Conservation (phyloP, 164 flowering plant genomes). For the Platanus orientalis region DNA sequence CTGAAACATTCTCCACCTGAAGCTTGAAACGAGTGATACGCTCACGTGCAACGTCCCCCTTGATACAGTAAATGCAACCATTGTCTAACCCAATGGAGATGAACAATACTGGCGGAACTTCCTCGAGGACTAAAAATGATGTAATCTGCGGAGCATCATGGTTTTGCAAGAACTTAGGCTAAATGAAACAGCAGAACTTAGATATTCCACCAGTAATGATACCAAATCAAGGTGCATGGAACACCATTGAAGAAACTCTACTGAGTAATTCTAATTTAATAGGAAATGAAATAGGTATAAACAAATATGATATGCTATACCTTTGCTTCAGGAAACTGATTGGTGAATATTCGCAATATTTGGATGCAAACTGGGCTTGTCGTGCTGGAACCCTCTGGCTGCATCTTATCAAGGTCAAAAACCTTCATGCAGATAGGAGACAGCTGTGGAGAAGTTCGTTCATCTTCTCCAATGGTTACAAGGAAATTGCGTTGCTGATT, state of each 20-base stretch:
- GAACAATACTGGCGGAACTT: slow-evolving; percentile 87
- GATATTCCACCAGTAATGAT: slow-evolving; percentile 5
- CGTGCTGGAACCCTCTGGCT: slow-evolving; percentile 80
- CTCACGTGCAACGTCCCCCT: slow-evolving; percentile 98
- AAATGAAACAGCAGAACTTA: background rate
- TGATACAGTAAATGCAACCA: slow-evolving; percentile 88
- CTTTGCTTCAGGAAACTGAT: slow-evolving; percentile 90
- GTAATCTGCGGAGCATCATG: slow-evolving; percentile 63
- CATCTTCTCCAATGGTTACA: slow-evolving; percentile 89
- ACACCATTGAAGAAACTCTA: background rate
- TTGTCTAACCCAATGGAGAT: slow-evolving; percentile 82
- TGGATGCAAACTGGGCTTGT: slow-evolving; percentile 77
- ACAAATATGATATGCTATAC: slow-evolving; percentile 23
- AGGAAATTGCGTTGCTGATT: slow-evolving; percentile 86
- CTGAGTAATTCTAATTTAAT: background rate
- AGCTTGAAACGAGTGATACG: slow-evolving; percentile 85
- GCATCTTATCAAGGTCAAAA: slow-evolving; percentile 88
- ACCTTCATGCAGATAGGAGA: slow-evolving; percentile 79
- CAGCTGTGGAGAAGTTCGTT: slow-evolving; percentile 60
- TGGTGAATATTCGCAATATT: slow-evolving; percentile 82
- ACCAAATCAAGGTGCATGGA: background rate
- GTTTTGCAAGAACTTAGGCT: background rate
- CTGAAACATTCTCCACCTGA: slow-evolving; percentile 54
- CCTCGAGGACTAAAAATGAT: slow-evolving; percentile 81
- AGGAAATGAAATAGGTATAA: background rate